Conservation (phyloP, 2,329 filamentous ascomycete species). For the Fulvia fulva region DNA sequence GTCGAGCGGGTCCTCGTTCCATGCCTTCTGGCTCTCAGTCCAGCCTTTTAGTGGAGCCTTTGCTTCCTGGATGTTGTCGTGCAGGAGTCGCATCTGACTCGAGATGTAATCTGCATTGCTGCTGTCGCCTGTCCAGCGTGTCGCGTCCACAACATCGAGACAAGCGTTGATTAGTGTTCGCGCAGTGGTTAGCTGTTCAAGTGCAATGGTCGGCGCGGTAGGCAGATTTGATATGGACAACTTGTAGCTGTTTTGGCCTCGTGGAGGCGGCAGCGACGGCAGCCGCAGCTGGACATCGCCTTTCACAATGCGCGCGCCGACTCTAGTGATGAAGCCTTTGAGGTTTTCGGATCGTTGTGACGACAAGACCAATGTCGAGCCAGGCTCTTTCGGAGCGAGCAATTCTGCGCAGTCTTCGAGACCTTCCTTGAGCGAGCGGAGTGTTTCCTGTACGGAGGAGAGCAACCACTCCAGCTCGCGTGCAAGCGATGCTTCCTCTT, state of each 20-base stretch:
- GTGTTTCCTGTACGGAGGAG: slow-evolving; percentile 56
- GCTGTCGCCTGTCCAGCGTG: slow-evolving; percentile 66
- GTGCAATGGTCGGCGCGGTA: slow-evolving; percentile 54
- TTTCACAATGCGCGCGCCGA: slow-evolving; percentile 87
- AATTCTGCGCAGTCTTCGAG: slow-evolving; percentile 86
- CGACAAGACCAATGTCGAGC: slow-evolving; percentile 84
- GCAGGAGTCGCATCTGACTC: slow-evolving; percentile 55
- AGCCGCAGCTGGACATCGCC: slow-evolving; percentile 77
- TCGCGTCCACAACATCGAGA: slow-evolving; percentile 77
- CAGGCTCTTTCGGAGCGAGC: slow-evolving; percentile 77
- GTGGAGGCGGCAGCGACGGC: slow-evolving; percentile 58
- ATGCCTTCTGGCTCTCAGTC: slow-evolving; percentile 48
- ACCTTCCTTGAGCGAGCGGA: slow-evolving; percentile 61
- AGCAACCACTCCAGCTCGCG: slow-evolving; percentile 62
- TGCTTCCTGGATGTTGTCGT: slow-evolving; percentile 61
- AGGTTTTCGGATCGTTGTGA: slow-evolving; percentile 82
- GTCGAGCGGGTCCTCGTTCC: slow-evolving; percentile 54
- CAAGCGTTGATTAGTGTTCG: slow-evolving; percentile 76
- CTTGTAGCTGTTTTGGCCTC: slow-evolving; percentile 49
- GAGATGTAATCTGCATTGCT: slow-evolving; percentile 55
- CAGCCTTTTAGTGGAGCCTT: slow-evolving; percentile 55
- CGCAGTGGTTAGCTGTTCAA: slow-evolving; percentile 68
- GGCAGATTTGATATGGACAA: slow-evolving; percentile 51
- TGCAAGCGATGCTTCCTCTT: slow-evolving; percentile 53
- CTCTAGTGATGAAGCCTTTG: slow-evolving; percentile 86